Percentiles rank a stretch among this genome's conserved stretches.
phyloP scores from a whole-genome alignment of 2,329 filamentous ascomycete species.

The Monilinia polystroma region DNA sequence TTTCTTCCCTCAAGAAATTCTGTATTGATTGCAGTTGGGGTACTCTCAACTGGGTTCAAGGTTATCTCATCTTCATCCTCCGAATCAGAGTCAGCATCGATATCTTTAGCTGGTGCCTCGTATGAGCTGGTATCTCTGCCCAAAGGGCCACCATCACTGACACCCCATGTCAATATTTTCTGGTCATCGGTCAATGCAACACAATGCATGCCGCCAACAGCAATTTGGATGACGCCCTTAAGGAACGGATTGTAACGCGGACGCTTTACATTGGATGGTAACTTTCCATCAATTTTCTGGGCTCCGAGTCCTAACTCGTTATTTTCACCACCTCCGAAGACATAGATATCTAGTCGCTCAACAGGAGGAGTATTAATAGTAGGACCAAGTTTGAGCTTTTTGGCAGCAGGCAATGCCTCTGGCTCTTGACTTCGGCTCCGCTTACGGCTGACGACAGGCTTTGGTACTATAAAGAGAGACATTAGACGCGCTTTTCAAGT shows the following conservation, averaged over 20 bases:
- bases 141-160: slow-evolving; percentile 81
- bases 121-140: slow-evolving; percentile 63
- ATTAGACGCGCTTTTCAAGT: neutral
- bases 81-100: slow-evolving; percentile 48
- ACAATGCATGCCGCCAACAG: slow-evolving; percentile 80
- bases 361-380: slow-evolving; percentile 7
- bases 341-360: slow-evolving; percentile 64
- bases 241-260: slow-evolving; percentile 68
- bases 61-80: slow-evolving; percentile 53
- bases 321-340: slow-evolving; percentile 77
- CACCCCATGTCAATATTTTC: slow-evolving; percentile 81
- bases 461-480: neutral
- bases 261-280: slow-evolving; percentile 69
- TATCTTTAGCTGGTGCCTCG: slow-evolving; percentile 62
- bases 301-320: slow-evolving; percentile 80
- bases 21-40: slow-evolving; percentile 48
- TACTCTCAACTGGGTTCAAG: slow-evolving; percentile 71
- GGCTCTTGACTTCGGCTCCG: slow-evolving; percentile 4
- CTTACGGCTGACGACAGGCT: neutral
- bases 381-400: slow-evolving; percentile 14
- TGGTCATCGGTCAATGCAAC: slow-evolving; percentile 76
- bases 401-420: slow-evolving; percentile 1
- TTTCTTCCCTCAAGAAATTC: slow-evolving; percentile 6
- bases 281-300: slow-evolving; percentile 58
- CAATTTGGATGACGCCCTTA: slow-evolving; percentile 68